Percentiles rank a stretch among this genome's conserved stretches.
These are phyloP conservation scores for Fusarium nodosum DNA, from an alignment of 2,329 filamentous ascomycete species.

Conservation along the genomic window DNA sequence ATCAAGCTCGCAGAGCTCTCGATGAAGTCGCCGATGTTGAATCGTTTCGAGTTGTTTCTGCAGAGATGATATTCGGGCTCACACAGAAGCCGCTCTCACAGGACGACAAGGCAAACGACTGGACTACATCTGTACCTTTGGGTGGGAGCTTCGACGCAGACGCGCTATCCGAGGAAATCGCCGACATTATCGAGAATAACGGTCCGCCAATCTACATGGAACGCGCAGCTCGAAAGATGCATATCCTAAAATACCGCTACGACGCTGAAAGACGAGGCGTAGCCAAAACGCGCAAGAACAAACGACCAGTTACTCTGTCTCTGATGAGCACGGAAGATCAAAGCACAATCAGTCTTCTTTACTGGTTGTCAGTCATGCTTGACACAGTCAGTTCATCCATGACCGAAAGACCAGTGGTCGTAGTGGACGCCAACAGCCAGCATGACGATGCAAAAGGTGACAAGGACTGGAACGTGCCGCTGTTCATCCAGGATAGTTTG, in stretches of 20 bases:
- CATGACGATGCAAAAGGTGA: slow-evolving; percentile 44
- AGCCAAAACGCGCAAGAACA: slow-evolving; percentile 15
- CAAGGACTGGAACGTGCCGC: slow-evolving; percentile 16
- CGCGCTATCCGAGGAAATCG: slow-evolving; percentile 18
- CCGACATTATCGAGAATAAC: slow-evolving; percentile 39
- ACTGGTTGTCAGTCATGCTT: slow-evolving; percentile 71
- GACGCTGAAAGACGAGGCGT: slow-evolving; percentile 40
- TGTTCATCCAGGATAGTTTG: slow-evolving; percentile 29
- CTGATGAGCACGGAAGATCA: slow-evolving; percentile 42
- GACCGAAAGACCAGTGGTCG: slow-evolving; percentile 54
- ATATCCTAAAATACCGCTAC: slow-evolving; percentile 42
- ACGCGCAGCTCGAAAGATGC: slow-evolving; percentile 45
- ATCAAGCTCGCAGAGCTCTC: slow-evolving; percentile 53
- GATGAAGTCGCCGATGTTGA: slow-evolving; percentile 55
- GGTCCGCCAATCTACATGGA: slow-evolving; percentile 45
- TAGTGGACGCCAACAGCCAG: slow-evolving; percentile 57
- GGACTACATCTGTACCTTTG: background rate
- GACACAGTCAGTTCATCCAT: slow-evolving; percentile 69
- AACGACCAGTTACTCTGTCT: background rate
- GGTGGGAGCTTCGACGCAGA: slow-evolving; percentile 7
- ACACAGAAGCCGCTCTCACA: slow-evolving; percentile 50
- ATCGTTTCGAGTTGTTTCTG: slow-evolving; percentile 55
- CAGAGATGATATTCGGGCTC: slow-evolving; percentile 57
- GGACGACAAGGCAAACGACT: slow-evolving; percentile 2
- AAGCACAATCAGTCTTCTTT: slow-evolving; percentile 65